A percentile compares a stretch with the other conserved stretches of the same genome.
Evolutionary conservation across 1,284 basidiomycete species (phyloP).

Genomic region (Leccinum pachyderme): DNA sequence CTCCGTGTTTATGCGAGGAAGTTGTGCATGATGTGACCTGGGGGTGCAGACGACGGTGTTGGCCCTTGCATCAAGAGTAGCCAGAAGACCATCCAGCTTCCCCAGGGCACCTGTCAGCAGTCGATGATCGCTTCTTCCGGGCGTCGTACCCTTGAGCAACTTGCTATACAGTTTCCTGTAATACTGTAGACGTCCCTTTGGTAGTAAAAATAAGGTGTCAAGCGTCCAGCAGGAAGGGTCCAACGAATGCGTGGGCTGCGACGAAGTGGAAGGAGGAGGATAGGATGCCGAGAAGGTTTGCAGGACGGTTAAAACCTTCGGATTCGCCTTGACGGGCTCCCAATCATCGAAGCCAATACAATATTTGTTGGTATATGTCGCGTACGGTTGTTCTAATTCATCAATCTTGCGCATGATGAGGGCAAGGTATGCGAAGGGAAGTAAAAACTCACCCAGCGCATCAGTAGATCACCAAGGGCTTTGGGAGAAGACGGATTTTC

Average conservation of each 20-base stretch:
- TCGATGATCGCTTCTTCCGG: conserved; percentile 86
- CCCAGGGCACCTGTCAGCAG: conserved; percentile 80
- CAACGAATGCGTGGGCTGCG: conserved; percentile 36
- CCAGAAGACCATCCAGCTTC: conserved; percentile 75
- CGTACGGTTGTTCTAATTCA: conserved; percentile 86
- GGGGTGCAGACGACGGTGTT: conserved; percentile 41
- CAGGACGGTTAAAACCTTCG: conserved; percentile 69
- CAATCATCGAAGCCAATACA: conserved; percentile 81
- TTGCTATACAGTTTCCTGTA: conserved; percentile 91
- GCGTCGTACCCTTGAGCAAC: conserved; percentile 84
- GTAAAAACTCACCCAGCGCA: conserved; percentile 80
- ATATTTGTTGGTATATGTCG: conserved; percentile 75
- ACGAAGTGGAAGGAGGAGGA: conserved; percentile 53
- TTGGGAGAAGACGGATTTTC: conserved; percentile 93
- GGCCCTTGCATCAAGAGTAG: conserved; percentile 62
- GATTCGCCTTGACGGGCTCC: conserved; percentile 75
- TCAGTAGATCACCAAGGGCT: conserved; percentile 91
- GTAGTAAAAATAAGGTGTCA: conserved; percentile 85
- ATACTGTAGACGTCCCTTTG: conserved; percentile 83
- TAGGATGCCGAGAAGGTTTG: conserved; percentile 64
- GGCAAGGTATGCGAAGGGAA: conserved; percentile 6
- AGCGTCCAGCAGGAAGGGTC: conserved; percentile 72
- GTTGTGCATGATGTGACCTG: conserved; percentile 21
- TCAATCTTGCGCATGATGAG: conserved; percentile 64
- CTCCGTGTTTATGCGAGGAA: conserved; percentile 44